Base-by-base conservation (phyloP, 1,284 basidiomycete genomes). In the Apiotrichum sp. region DNA sequence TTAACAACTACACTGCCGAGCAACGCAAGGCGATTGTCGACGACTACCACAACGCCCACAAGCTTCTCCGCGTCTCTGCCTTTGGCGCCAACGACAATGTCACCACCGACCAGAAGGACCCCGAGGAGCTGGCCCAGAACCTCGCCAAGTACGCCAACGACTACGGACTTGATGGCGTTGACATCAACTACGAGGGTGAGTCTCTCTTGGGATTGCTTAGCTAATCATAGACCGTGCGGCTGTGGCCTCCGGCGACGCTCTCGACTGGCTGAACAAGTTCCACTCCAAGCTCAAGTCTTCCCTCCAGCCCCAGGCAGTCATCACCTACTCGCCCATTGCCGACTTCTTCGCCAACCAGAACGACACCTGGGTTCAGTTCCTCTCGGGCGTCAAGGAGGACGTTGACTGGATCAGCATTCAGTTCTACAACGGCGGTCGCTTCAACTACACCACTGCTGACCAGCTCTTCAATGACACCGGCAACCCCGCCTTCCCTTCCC, bases 161-260 rank as follows among this genome's bases (percentile, higher is more conserved):
- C 29, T 70, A 73, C 58, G 69, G 65, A n/a, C 58, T 78, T 11
- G 75, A 78, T 55, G 77, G 77, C 8, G 71, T 78, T 29, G 77
- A 78, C 47, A 66, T 78, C 45, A 74, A 78, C 56, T 78, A 72
- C 50, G 77, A 75, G 60, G 43, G 43, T 44, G 43, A n/a, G 43
- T 22, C 6, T 22, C 22, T 31, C 13, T 13, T 8, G 7, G 8
- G 7, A 8, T 38, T 13, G 36, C 36, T 8, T 38, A 13, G 8
- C 31, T 7, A 32, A n/a, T 9, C 5, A 22, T 22, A 44, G 62
- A 67, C 32, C 36, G 44, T 11, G 42, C 43, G 3, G 61, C 61
- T 10, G 55, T 66, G 55, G 13, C 34, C n/a, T 11, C 10, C 14
- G 39, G 39, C n/a, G 49, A 32, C 2, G 58, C 50, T 5, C 41